Evolutionary conservation across 257 asterid genomes (phyloP).

Genomic region (Lycium ferocissimum): DNA sequence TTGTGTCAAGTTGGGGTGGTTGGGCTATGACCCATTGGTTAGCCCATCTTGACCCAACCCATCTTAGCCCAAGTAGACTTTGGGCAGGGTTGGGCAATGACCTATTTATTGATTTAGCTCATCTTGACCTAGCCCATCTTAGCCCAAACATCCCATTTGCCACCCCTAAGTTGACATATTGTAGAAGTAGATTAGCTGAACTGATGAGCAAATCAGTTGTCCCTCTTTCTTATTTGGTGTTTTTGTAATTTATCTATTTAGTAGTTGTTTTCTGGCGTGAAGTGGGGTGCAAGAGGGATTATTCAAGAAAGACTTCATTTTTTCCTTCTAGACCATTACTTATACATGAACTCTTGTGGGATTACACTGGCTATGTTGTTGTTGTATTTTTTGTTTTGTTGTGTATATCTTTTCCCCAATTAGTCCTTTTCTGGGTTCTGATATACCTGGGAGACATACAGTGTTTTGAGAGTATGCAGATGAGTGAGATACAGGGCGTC

Average conservation of each 20-base stretch:
- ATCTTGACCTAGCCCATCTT: too few species aligned
- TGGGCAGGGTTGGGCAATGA: too few species aligned
- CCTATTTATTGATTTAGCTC: too few species aligned
- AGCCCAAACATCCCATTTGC: too few species aligned
- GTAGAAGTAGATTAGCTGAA: not conserved
- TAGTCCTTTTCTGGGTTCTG: not conserved
- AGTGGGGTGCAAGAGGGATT: not conserved
- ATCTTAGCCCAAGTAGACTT: too few species aligned
- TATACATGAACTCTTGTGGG: not conserved
- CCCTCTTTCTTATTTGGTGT: not conserved
- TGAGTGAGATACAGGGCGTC: not conserved
- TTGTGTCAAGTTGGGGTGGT: too few species aligned
- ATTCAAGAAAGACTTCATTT: not conserved
- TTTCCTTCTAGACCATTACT: not conserved
- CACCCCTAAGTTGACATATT: not conserved
- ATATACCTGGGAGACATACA: not conserved
- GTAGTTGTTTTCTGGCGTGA: slow-evolving; percentile 24
- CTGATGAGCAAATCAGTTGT: not conserved
- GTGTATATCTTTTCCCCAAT: not conserved
- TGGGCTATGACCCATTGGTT: too few species aligned
- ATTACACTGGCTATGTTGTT: too few species aligned
- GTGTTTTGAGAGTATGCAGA: not conserved
- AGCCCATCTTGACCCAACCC: too few species aligned
- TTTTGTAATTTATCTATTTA: not conserved
- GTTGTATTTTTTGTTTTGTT: not conserved